phyloP scores from a whole-genome alignment of 2,329 filamentous ascomycete genomes.

The Lecanosticta acicola region DNA sequence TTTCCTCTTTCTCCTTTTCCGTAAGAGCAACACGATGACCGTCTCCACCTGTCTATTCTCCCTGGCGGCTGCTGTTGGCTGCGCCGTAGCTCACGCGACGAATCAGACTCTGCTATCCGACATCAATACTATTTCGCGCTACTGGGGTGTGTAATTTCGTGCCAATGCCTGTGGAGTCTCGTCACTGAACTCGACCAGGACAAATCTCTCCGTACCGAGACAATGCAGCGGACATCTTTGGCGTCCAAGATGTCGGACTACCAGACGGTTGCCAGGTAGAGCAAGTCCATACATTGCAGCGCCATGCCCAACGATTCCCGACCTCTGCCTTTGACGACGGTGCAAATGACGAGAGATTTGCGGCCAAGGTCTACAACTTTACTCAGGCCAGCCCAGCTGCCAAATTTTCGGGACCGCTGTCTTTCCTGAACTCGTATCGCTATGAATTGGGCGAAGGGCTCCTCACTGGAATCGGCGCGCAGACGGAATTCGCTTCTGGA shows the following conservation, averaged over 20 bases:
- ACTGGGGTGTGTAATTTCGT: conserved; percentile 37
- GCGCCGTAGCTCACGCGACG: not conserved
- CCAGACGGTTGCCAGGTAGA: conserved; percentile 53
- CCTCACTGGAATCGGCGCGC: conserved; percentile 13
- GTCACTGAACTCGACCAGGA: conserved; percentile 6
- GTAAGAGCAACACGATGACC: not conserved
- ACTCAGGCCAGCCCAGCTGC: conserved; percentile 34
- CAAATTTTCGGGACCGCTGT: conserved; percentile 44
- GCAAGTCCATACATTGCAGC: conserved; percentile 50
- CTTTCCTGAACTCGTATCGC: conserved; percentile 50
- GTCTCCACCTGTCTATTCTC: not conserved
- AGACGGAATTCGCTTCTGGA: conserved; percentile 47
- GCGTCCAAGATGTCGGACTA: conserved; percentile 44
- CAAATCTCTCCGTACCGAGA: conserved; percentile 45
- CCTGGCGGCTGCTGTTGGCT: not conserved
- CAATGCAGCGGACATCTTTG: conserved; percentile 43
- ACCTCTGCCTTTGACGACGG: conserved; percentile 46
- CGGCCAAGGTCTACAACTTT: conserved; percentile 45
- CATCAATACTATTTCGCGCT: conserved; percentile 32
- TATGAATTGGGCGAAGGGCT: conserved; percentile 43
- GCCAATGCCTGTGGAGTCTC: not conserved
- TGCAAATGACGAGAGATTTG: conserved; percentile 45
- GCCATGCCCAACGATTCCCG: conserved; percentile 52
- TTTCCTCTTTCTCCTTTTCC: not conserved
- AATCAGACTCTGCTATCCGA: conserved; percentile 28